Evolutionary conservation across 345 rosid genomes (phyloP).

Genomic region (Syzygium aqueum): DNA sequence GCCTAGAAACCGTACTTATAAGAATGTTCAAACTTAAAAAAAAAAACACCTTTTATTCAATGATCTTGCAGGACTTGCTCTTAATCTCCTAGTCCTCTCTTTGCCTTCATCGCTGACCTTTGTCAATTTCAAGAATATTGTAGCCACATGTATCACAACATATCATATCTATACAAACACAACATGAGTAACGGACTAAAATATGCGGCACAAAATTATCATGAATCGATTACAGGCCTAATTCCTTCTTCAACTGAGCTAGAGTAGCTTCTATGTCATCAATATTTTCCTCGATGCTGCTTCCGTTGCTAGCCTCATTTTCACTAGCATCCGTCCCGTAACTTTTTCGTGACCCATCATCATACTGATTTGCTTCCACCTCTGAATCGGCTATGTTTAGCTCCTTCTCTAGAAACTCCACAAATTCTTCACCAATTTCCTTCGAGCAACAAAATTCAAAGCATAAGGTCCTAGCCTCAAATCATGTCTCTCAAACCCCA

Average conservation of each 20-base stretch:
- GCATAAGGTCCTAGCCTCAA: not conserved
- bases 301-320: constrained; percentile 25
- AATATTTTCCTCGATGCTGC: constrained; percentile 60
- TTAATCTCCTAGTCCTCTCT: not conserved
- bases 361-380: constrained; percentile 7
- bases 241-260: constrained; percentile 70
- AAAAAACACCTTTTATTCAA: not conserved
- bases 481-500: not conserved
- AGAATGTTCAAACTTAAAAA: not conserved
- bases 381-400: constrained; percentile 58
- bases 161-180: not conserved
- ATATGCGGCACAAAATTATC: not conserved
- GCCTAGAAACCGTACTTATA: not conserved
- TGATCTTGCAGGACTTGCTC: not conserved
- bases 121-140: not conserved
- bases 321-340: constrained; percentile 1
- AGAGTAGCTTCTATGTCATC: constrained; percentile 92
- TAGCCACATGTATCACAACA: not conserved
- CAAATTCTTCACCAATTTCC: constrained; percentile 94
- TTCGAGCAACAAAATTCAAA: constrained; percentile 9
- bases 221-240: constrained; percentile 47
- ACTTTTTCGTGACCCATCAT: constrained; percentile 7
- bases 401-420: constrained; percentile 86
- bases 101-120: not conserved
- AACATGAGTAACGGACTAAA: not conserved